Evolutionary conservation across 1,284 basidiomycete genomes (phyloP).

Genomic region (Apiotrichum akiyoshidainum): DNA sequence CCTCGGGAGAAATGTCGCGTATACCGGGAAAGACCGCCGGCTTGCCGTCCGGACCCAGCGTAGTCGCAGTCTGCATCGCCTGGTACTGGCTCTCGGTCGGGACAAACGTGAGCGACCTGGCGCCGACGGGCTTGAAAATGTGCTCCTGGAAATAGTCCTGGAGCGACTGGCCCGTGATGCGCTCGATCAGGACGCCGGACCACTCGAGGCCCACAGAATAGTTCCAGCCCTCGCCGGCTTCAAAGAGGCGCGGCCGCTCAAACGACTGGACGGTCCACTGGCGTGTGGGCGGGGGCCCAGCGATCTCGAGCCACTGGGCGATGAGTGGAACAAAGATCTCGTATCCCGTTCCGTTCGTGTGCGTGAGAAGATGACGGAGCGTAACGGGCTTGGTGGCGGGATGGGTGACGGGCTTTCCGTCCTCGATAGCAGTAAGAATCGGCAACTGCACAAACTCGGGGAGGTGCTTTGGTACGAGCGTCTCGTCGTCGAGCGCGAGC

Average conservation of each 20-base stretch:
- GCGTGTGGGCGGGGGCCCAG: conserved; percentile 2
- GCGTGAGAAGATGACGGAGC: conserved; percentile 36
- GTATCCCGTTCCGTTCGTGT: conserved; percentile 23
- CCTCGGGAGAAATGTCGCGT: not conserved
- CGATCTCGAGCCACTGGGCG: conserved; percentile 9
- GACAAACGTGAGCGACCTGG: conserved; percentile 32
- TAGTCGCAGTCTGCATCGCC: conserved; percentile 7
- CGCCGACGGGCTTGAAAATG: conserved; percentile 41
- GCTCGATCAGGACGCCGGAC: conserved; percentile 36
- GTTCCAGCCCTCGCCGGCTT: conserved; percentile 33
- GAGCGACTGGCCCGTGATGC: conserved; percentile 32
- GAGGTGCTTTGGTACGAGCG: conserved; percentile 25
- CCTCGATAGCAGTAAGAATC: conserved; percentile 29
- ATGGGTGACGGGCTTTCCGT: conserved; percentile 26
- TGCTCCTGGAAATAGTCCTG: conserved; percentile 41
- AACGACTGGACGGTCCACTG: conserved; percentile 21
- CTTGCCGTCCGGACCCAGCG: not conserved
- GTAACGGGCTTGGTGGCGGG: conserved; percentile 31
- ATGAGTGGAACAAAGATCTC: conserved; percentile 11
- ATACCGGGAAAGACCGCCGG: conserved; percentile 12
- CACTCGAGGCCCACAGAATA: conserved; percentile 44
- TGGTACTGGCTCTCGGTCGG: conserved; percentile 24
- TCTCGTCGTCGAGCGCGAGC: conserved; percentile 27
- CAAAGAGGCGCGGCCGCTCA: conserved; percentile 27
- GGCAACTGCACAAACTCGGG: conserved; percentile 35